Conservation (phyloP, 768 basidiomycete genomes). For the Sistotremastrum niveocremeum region DNA sequence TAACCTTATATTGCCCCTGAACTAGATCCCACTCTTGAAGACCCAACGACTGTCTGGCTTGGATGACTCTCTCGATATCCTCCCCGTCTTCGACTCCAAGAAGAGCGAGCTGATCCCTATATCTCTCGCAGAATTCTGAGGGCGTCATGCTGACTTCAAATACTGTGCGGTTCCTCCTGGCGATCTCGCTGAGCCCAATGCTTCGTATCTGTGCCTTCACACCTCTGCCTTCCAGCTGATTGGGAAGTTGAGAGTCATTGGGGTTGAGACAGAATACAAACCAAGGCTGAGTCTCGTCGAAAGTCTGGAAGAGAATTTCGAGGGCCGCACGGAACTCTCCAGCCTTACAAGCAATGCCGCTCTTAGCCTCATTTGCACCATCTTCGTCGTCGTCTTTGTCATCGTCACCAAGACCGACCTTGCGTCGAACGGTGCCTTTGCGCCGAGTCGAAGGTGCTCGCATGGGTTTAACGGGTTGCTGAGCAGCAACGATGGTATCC, state of each 20-base stretch:
- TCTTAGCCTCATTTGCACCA: conserved; percentile 16
- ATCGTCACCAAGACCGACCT: conserved; percentile 28
- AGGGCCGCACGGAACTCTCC: conserved; percentile 81
- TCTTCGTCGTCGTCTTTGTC: conserved; percentile 30
- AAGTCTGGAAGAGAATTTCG: conserved; percentile 73
- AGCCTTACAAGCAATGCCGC: conserved; percentile 47
- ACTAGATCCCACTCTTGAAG: conserved; percentile 63
- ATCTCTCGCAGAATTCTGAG: conserved; percentile 77
- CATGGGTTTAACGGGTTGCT: conserved; percentile 90
- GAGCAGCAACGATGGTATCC: conserved; percentile 89
- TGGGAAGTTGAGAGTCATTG: conserved; percentile 89
- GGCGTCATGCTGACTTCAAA: conserved; percentile 81
- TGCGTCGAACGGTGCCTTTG: conserved; percentile 56
- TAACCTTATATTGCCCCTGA: conserved; percentile 72
- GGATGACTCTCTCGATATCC: conserved; percentile 45
- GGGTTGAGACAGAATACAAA: conserved; percentile 87
- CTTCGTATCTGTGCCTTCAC: conserved; percentile 88
- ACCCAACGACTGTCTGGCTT: conserved; percentile 40
- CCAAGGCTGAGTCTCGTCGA: conserved; percentile 86
- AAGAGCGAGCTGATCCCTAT: conserved; percentile 48
- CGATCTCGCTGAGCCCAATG: conserved; percentile 65
- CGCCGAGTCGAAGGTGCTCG: conserved; percentile 81
- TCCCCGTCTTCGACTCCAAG: conserved; percentile 47
- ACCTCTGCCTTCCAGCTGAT: conserved; percentile 83
- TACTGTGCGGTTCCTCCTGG: conserved; percentile 46